phyloP scores from a whole-genome alignment of 2,329 filamentous ascomycete genomes.

The Huntiella decipiens region DNA sequence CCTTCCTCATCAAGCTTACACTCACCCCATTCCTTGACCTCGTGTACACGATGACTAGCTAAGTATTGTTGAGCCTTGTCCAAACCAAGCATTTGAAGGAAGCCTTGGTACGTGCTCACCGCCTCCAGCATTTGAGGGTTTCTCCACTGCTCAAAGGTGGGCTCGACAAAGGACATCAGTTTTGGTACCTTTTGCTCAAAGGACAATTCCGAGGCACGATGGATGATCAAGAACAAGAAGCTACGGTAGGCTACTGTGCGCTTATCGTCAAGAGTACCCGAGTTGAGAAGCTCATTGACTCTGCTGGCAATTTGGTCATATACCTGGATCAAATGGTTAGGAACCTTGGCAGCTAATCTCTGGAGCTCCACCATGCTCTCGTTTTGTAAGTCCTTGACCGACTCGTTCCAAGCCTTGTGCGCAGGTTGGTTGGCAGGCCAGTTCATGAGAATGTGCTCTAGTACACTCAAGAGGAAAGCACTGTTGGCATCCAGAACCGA shows the following conservation, averaged over 20 bases:
- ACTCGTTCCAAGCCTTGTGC: slow-evolving; percentile 60
- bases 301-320: slow-evolving; percentile 75
- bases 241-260: slow-evolving; percentile 72
- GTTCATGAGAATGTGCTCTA: slow-evolving; percentile 79
- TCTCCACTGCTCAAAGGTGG: slow-evolving; percentile 66
- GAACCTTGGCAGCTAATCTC: slow-evolving; percentile 72
- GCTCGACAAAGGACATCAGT: slow-evolving; percentile 60
- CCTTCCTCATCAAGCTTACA: slow-evolving; percentile 63
- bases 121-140: slow-evolving; percentile 47
- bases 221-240: slow-evolving; percentile 85
- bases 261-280: slow-evolving; percentile 59
- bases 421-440: slow-evolving; percentile 55
- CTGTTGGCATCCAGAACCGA: slow-evolving; percentile 59
- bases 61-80: slow-evolving; percentile 69
- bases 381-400: slow-evolving; percentile 72
- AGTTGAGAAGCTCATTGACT: slow-evolving; percentile 59
- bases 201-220: slow-evolving; percentile 63
- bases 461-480: slow-evolving; percentile 67
- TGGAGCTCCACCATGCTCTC: slow-evolving; percentile 78
- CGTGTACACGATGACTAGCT: slow-evolving; percentile 49
- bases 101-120: slow-evolving; percentile 56
- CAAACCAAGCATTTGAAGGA: slow-evolving; percentile 62
- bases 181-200: slow-evolving; percentile 49
- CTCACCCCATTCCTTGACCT: slow-evolving; percentile 65
- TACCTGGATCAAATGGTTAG: slow-evolving; percentile 70